These are phyloP conservation scores for Danielia oregonensis DNA, from an alignment of 805 yeast species.

Conservation along the genomic window DNA sequence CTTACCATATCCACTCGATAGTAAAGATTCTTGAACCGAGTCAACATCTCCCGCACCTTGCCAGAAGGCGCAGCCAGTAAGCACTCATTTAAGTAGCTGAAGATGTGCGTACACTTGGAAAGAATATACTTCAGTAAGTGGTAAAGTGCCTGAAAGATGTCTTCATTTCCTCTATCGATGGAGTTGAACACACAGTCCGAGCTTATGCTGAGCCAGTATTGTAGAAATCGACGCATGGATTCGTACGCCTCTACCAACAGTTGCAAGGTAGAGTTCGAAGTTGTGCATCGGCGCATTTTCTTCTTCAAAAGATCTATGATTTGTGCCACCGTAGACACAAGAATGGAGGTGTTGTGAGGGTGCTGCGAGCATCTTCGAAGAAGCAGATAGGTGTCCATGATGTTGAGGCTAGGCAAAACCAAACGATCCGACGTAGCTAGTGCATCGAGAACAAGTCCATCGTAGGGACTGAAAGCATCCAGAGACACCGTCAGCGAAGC, in stretches of 20 bases:
- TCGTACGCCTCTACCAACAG: slow-evolving; percentile 2
- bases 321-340: slow-evolving; percentile 7
- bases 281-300: background rate
- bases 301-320: slow-evolving; percentile 3
- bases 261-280: slow-evolving; percentile 15
- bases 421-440: slow-evolving; percentile 17
- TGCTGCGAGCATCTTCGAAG: slow-evolving; percentile 10
- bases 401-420: slow-evolving; percentile 3
- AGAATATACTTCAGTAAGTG: slow-evolving; percentile 7
- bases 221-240: slow-evolving; percentile 5
- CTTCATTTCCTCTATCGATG: slow-evolving; percentile 19
- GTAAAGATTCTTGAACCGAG: slow-evolving; percentile 1
- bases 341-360: slow-evolving; percentile 11
- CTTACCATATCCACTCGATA: slow-evolving; percentile 1
- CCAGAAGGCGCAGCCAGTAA: background rate
- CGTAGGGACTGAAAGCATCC: slow-evolving; percentile 13
- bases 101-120: slow-evolving; percentile 4
- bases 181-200: slow-evolving; percentile 12
- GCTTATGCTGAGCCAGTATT: slow-evolving; percentile 12
- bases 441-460: slow-evolving; percentile 22
- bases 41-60: slow-evolving; percentile 1
- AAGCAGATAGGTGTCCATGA: slow-evolving; percentile 6
- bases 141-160: slow-evolving; percentile 20
- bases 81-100: slow-evolving; percentile 3
- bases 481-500: slow-evolving; percentile 6